phyloP scores from a whole-genome alignment of 306 rosid species.

The Lablab purpureus region DNA sequence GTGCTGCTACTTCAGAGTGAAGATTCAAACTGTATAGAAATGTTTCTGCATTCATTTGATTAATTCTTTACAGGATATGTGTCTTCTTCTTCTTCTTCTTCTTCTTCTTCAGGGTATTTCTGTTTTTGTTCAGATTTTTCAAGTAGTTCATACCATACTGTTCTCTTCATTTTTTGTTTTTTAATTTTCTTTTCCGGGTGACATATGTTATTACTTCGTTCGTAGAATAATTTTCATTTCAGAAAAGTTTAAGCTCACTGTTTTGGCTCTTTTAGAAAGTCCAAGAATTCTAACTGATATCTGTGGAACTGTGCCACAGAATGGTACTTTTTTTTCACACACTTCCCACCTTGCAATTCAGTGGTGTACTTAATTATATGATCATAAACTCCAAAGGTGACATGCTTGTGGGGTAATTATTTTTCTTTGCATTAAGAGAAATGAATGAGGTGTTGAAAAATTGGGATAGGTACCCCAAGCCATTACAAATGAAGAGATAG shows the following conservation, averaged over 20 bases:
- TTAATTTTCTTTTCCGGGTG: not conserved
- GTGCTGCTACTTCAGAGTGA: conserved; percentile 46
- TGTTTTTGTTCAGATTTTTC: conserved; percentile 53
- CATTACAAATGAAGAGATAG: conserved; percentile 47
- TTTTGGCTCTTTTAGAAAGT: conserved; percentile 45
- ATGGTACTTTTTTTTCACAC: conserved; percentile 38
- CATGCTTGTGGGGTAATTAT: conserved; percentile 57
- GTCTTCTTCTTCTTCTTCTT: conserved; percentile 45
- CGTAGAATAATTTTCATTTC: conserved; percentile 49
- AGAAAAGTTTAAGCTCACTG: conserved; percentile 23
- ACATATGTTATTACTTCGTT: conserved; percentile 37
- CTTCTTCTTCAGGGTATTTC: conserved; percentile 47
- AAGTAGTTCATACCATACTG: conserved; percentile 39
- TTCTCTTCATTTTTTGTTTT: not conserved
- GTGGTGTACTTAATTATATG: conserved; percentile 23
- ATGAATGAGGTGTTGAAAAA: conserved; percentile 69
- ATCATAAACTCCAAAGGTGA: conserved; percentile 53
- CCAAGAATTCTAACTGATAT: conserved; percentile 37
- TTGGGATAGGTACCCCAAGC: conserved; percentile 53
- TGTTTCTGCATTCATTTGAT: conserved; percentile 64
- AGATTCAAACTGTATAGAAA: conserved; percentile 63
- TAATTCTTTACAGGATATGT: conserved; percentile 72
- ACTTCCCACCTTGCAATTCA: conserved; percentile 30
- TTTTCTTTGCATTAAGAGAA: conserved; percentile 63
- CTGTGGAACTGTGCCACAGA: conserved; percentile 18